phyloP scores from a whole-genome alignment of 148 eudicot genomes.

The Fagopyrum homotropicum region DNA sequence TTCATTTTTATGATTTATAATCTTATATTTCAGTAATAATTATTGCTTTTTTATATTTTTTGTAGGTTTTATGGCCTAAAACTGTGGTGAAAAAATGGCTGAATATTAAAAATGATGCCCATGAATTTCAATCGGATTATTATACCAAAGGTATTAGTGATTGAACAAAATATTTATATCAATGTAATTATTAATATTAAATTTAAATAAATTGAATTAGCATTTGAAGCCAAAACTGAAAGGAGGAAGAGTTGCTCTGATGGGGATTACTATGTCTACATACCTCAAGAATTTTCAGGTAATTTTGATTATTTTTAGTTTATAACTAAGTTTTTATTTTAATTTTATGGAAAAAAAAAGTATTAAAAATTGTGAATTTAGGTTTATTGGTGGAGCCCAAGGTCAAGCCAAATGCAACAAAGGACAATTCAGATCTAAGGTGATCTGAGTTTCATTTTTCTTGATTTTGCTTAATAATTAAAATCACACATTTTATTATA shows the following conservation, averaged over 20 bases:
- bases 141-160: constrained; percentile 24
- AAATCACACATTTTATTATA: background rate
- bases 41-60: background rate
- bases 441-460: background rate
- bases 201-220: background rate
- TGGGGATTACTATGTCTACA: constrained; percentile 36
- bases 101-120: constrained; percentile 34
- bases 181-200: background rate
- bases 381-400: constrained; percentile 8
- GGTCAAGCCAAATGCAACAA: background rate
- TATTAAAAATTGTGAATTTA: background rate
- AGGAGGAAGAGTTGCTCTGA: constrained; percentile 61
- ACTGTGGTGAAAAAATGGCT: constrained; percentile 51
- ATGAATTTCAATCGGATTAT: constrained; percentile 46
- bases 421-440: constrained; percentile 8
- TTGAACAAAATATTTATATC: background rate
- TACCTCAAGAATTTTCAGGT: constrained; percentile 60
- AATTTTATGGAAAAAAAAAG: background rate
- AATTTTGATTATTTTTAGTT: background rate
- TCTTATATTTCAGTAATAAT: background rate
- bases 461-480: background rate
- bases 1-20: background rate
- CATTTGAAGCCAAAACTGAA: constrained; percentile 19
- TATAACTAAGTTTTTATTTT: background rate
- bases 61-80: constrained; percentile 64